A percentile compares a stretch with the other conserved stretches of the same genome.
Evolutionary conservation across 805 yeast genomes (phyloP).

Genomic region (Yamadazyma philogaea): DNA sequence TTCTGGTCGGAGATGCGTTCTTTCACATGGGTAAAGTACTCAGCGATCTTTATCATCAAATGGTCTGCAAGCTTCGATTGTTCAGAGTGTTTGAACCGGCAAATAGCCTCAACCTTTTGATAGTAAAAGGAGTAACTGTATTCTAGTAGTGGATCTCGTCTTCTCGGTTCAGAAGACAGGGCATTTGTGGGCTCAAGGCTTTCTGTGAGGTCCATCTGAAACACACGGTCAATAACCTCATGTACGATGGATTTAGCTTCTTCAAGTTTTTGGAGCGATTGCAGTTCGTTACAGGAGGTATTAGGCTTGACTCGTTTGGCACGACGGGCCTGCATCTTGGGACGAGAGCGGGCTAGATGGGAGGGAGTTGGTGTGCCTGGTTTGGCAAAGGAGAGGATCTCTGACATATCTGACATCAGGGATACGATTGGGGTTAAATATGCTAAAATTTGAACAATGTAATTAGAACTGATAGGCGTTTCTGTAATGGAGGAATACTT

Average conservation of each 20-base stretch:
- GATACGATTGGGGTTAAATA: too few species aligned
- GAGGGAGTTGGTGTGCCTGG: not conserved
- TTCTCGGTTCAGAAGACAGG: not conserved
- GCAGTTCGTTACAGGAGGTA: constrained; percentile 15
- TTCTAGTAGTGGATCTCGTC: not conserved
- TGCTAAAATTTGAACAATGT: too few species aligned
- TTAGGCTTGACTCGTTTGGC: constrained; percentile 21
- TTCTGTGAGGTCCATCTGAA: constrained; percentile 8
- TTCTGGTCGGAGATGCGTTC: constrained; percentile 6
- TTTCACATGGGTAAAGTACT: constrained; percentile 11
- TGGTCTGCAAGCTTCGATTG: constrained; percentile 26
- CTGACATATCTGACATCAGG: constrained; percentile 1
- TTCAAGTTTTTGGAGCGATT: constrained; percentile 14
- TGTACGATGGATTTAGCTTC: constrained; percentile 11
- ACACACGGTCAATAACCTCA: constrained; percentile 19
- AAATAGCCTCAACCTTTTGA: constrained; percentile 29
- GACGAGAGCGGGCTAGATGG: constrained; percentile 10
- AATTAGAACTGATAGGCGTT: too few species aligned
- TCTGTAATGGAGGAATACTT: too few species aligned
- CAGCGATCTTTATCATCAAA: constrained; percentile 19
- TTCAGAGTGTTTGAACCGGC: constrained; percentile 31
- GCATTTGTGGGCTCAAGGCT: not conserved
- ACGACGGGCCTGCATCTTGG: constrained; percentile 8
- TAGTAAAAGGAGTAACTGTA: constrained; percentile 24
- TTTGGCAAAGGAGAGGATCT: not conserved